These are phyloP conservation scores for Yamadazyma pseudoaaseri DNA, from an alignment of 1,139 yeast genomes.

Conservation along the genomic window DNA sequence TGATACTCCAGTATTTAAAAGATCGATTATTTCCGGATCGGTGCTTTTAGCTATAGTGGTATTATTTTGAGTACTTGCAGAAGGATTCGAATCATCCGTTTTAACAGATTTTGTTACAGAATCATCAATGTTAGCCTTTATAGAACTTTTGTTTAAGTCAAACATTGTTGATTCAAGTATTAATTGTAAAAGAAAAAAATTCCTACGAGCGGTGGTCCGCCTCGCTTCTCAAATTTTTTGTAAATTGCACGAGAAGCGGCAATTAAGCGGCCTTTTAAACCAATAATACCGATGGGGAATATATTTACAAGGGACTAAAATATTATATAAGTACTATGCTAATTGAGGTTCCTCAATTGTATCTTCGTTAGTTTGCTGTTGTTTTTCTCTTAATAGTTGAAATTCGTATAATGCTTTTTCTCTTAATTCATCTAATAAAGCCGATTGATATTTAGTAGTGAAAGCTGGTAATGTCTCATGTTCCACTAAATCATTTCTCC, in stretches of 20 bases:
- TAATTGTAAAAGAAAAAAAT: no score
- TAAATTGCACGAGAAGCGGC: no score
- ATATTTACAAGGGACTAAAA: constrained; percentile 2
- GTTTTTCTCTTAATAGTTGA: constrained; percentile 12
- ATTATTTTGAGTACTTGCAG: no score
- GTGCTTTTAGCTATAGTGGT: background rate
- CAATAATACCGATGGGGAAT: background rate
- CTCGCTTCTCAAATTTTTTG: background rate
- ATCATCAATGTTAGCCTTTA: no score
- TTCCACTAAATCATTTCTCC: constrained; percentile 56
- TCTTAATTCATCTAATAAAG: constrained; percentile 59
- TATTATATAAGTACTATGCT: constrained; percentile 1
- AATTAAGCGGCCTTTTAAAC: background rate
- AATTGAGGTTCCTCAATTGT: constrained; percentile 1
- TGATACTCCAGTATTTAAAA: constrained; percentile 4
- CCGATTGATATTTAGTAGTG: constrained; percentile 65
- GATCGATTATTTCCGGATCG: constrained; percentile 2
- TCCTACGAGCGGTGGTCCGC: background rate
- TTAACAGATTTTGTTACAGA: no score
- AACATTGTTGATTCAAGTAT: no score
- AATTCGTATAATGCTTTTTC: constrained; percentile 39
- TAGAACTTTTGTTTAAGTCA: no score
- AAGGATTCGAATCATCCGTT: no score
- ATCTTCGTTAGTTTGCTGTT: constrained; percentile 10
- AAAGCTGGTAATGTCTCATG: constrained; percentile 61